Evolutionary conservation across 805 yeast genomes (phyloP).

Genomic region (baker's yeast (Saccharomyces cerevisiae)): DNA sequence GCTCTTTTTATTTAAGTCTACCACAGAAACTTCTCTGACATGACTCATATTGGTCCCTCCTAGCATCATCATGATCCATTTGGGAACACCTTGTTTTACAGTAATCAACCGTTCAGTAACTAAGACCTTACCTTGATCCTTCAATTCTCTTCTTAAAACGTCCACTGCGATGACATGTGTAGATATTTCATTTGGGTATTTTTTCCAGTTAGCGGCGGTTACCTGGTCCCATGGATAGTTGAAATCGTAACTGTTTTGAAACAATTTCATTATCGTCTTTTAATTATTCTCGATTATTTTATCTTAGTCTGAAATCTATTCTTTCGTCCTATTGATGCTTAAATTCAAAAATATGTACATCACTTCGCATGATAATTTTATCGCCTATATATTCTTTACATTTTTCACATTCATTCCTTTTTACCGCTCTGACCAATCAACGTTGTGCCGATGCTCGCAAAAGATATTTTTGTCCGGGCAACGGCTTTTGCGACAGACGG

Average conservation of each 20-base stretch:
- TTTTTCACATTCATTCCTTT: background rate
- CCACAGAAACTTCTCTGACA: conserved; percentile 83
- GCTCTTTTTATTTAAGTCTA: conserved; percentile 57
- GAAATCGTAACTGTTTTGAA: conserved; percentile 60
- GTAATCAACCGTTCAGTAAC: conserved; percentile 83
- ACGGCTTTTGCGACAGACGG: background rate
- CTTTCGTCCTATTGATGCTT: background rate
- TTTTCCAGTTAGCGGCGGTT: conserved; percentile 92
- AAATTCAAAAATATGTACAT: background rate
- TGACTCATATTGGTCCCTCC: conserved; percentile 69
- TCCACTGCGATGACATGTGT: conserved; percentile 93
- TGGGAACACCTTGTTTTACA: conserved; percentile 78
- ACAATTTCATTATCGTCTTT: conserved; percentile 57
- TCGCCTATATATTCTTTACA: background rate
- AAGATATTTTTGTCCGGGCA: background rate
- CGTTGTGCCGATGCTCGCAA: background rate
- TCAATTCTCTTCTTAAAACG: conserved; percentile 65
- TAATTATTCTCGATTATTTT: background rate
- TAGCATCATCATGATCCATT: conserved; percentile 64
- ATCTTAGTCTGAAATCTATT: no score
- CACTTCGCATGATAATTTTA: background rate
- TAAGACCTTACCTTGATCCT: conserved; percentile 43
- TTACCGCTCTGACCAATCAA: background rate
- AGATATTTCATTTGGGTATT: conserved; percentile 90
- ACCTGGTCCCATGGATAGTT: conserved; percentile 90